Conservation (phyloP, 2,329 filamentous ascomycete genomes). For the Elsinoe ampelina region DNA sequence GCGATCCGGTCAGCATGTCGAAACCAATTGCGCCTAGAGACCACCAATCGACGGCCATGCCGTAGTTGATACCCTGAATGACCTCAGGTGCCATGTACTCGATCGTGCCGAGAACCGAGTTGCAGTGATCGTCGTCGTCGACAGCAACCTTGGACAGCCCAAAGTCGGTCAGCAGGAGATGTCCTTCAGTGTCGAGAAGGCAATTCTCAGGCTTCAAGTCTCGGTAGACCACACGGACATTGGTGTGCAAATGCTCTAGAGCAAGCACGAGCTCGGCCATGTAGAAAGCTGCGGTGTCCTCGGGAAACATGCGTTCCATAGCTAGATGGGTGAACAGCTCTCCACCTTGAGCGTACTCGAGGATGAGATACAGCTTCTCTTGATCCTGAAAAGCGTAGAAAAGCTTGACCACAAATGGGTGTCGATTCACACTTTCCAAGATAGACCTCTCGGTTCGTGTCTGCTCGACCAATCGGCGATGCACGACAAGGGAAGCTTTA, state of each 20-base stretch:
- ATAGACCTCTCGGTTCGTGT: constrained; percentile 95
- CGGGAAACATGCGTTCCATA: constrained; percentile 89
- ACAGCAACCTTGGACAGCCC: constrained; percentile 90
- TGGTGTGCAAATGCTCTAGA: constrained; percentile 84
- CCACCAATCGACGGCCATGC: constrained; percentile 97
- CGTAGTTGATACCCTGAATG: constrained; percentile 77
- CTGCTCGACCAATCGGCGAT: constrained; percentile 93
- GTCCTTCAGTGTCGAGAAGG: constrained; percentile 80
- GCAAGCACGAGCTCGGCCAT: constrained; percentile 97
- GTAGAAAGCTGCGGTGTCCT: constrained; percentile 86
- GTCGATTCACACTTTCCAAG: constrained; percentile 87
- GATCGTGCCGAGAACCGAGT: constrained; percentile 85
- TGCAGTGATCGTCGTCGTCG: constrained; percentile 62
- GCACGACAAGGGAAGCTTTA: constrained; percentile 88
- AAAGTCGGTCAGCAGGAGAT: constrained; percentile 92
- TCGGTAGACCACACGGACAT: constrained; percentile 88
- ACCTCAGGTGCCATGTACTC: constrained; percentile 99
- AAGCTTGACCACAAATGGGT: constrained; percentile 95
- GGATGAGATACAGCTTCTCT: constrained; percentile 92
- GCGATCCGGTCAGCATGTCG: constrained; percentile 84
- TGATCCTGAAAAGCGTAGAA: constrained; percentile 98
- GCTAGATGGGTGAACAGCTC: constrained; percentile 94
- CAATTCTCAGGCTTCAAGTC: constrained; percentile 98
- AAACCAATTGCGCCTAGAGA: constrained; percentile 87
- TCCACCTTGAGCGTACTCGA: constrained; percentile 94